Base-by-base conservation (phyloP, 768 basidiomycete species). In the Boletus huronensis region DNA sequence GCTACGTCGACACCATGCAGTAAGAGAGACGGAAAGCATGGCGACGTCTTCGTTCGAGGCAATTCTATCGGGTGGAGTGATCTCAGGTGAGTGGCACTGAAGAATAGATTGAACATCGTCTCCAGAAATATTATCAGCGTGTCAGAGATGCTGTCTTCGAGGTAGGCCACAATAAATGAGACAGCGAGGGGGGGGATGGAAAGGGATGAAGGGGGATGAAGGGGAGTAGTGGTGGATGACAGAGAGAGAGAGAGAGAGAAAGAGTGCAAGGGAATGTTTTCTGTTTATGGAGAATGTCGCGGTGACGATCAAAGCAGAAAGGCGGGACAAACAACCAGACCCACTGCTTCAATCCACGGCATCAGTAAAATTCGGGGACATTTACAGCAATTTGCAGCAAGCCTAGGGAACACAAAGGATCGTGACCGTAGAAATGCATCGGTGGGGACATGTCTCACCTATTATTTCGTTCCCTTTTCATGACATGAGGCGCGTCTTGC, bases 401-500 rank as follows among this genome's bases (percentile, higher is more conserved):
- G n/a, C n/a, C n/a, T n/a, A n/a, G n/a, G 2, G 10, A 25, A 31
- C 6, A 45, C n/a, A 31, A 13, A 2, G 9, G 29, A 34, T 46
- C 47, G 7, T 8, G 5, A 43, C 26, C 41, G 41, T 31, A 34
- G 6, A 38, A 41, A 23, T 45, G 23, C 10, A 14, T 53, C 34
- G 21, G 40, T 32, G 25, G 25, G 42, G 26, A 32, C 14, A 43
- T 64, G 60, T 60, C 58, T 67, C 54, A 58, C 6, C 42, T 54
- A 35, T 65, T 59, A 40, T 56, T 48, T 38, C 52, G 51, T 14
- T 26, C 38, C 53, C n/a, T 35, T 25, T 17, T n/a, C n/a, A n/a
- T n/a, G n/a, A n/a, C n/a, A 52, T 8, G 42, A 26, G 55, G n/a
- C 59, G 49, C 50, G 57, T n/a, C 9, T 36, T n/a, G 17, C 5